These are phyloP conservation scores for Fragaria iinumae DNA, from an alignment of 306 rosid species.

Conservation along the genomic window DNA sequence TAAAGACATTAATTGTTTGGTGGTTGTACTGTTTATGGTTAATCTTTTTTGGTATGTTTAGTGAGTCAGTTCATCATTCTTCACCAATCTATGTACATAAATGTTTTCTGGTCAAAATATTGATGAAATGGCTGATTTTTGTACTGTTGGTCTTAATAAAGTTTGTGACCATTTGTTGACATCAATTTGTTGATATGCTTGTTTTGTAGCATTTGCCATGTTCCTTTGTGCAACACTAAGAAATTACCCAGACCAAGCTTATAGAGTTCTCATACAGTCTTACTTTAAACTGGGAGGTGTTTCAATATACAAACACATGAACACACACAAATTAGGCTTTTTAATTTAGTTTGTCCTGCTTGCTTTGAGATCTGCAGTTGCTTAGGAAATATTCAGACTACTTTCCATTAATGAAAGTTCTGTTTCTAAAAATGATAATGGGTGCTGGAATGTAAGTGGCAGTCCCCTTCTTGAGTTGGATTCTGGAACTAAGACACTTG, in stretches of 20 bases:
- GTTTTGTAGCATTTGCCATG: neutral
- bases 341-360: neutral
- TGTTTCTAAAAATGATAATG: conserved; percentile 42
- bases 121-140: conserved; percentile 7
- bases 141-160: neutral
- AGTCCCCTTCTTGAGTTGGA: conserved; percentile 32
- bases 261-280: neutral
- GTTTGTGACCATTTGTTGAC: neutral
- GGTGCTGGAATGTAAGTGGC: conserved; percentile 46
- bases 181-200: neutral
- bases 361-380: conserved; percentile 5
- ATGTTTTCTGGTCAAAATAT: conserved; percentile 3
- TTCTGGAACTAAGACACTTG: conserved; percentile 51
- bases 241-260: neutral
- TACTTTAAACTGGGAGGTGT: neutral
- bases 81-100: neutral
- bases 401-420: conserved; percentile 19
- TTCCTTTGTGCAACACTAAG: neutral
- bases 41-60: neutral
- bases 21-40: neutral
- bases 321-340: neutral
- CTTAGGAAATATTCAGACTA: conserved; percentile 6
- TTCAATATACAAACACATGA: neutral
- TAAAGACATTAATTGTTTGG: conserved; percentile 17
- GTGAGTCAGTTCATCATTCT: neutral